These are phyloP conservation scores for Penicillium sumatraense DNA, from an alignment of 2,329 filamentous ascomycete genomes.

Conservation along the genomic window DNA sequence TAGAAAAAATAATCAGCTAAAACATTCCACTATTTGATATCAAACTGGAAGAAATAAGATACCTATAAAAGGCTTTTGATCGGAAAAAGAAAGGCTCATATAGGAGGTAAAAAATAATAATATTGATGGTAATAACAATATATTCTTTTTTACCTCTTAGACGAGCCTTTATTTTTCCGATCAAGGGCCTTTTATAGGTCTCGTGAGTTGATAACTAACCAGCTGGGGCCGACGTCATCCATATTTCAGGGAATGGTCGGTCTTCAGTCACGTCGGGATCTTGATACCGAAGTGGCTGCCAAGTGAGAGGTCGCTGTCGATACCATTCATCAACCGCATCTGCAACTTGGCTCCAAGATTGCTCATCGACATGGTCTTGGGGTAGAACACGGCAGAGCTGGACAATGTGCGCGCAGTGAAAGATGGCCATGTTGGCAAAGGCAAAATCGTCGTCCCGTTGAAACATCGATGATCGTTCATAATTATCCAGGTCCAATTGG, in stretches of 20 bases:
- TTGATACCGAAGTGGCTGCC: conserved; percentile 39
- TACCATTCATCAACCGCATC: conserved; percentile 38
- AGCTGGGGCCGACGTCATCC: conserved; percentile 42
- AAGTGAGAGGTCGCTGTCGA: conserved; percentile 33
- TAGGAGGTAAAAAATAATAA: too few relatives aligned
- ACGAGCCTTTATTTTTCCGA: too few relatives aligned
- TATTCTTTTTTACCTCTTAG: too few relatives aligned
- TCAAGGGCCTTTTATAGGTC: too few relatives aligned
- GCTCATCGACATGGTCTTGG: conserved; percentile 22
- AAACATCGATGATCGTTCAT: conserved; percentile 44
- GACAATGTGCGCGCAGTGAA: conserved; percentile 46
- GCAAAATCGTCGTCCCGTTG: conserved; percentile 43
- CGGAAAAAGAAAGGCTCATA: too few relatives aligned
- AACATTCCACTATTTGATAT: too few relatives aligned
- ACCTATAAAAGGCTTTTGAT: too few relatives aligned
- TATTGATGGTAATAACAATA: too few relatives aligned
- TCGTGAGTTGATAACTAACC: too few relatives aligned
- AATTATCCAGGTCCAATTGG: conserved; percentile 45
- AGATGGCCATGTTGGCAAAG: conserved; percentile 44
- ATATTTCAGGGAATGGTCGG: conserved; percentile 40
- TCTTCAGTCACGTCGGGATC: conserved; percentile 25
- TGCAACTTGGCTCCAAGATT: conserved; percentile 29
- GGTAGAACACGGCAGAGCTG: conserved; percentile 32
- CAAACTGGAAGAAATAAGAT: too few relatives aligned
- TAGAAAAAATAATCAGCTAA: not conserved